phyloP scores from a whole-genome alignment of 306 rosid genomes.

The Echinosophora koreensis region DNA sequence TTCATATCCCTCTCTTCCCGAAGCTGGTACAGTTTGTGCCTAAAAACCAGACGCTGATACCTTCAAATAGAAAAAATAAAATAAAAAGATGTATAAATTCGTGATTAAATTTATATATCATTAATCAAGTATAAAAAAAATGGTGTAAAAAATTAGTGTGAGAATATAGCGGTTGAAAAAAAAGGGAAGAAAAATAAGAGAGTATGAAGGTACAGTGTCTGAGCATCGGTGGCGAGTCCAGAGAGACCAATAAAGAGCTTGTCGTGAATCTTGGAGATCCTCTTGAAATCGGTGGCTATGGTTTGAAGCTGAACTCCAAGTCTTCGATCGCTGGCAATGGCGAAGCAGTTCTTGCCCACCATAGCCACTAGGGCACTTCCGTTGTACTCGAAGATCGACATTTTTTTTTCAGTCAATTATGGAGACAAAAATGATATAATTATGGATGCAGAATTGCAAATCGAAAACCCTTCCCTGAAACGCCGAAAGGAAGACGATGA shows the following conservation, averaged over 20 bases:
- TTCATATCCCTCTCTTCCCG: constrained; percentile 95
- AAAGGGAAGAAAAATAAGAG: neutral
- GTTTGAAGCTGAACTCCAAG: constrained; percentile 87
- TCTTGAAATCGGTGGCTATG: constrained; percentile 86
- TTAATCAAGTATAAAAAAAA: too few species aligned
- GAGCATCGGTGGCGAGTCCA: constrained; percentile 97
- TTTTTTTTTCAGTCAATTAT: neutral
- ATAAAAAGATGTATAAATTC: neutral
- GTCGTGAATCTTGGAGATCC: constrained; percentile 78
- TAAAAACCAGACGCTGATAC: constrained; percentile 72
- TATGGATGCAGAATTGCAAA: too few species aligned
- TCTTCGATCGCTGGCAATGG: constrained; percentile 84
- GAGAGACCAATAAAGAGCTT: constrained; percentile 86
- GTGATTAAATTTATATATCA: too few species aligned
- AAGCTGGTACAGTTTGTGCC: constrained; percentile 89
- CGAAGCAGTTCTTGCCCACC: constrained; percentile 88
- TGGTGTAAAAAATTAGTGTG: neutral
- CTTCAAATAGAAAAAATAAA: neutral
- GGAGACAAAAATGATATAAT: too few species aligned
- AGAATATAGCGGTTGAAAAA: too few species aligned
- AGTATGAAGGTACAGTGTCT: constrained; percentile 73
- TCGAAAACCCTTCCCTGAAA: too few species aligned
- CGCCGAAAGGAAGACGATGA: too few species aligned
- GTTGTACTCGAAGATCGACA: constrained; percentile 95
- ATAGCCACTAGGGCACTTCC: constrained; percentile 82